A percentile compares a stretch with the other conserved stretches of the same genome.
Evolutionary conservation across 2,329 filamentous ascomycete genomes (phyloP).

Genomic region (Drechslerella stenobrocha): DNA sequence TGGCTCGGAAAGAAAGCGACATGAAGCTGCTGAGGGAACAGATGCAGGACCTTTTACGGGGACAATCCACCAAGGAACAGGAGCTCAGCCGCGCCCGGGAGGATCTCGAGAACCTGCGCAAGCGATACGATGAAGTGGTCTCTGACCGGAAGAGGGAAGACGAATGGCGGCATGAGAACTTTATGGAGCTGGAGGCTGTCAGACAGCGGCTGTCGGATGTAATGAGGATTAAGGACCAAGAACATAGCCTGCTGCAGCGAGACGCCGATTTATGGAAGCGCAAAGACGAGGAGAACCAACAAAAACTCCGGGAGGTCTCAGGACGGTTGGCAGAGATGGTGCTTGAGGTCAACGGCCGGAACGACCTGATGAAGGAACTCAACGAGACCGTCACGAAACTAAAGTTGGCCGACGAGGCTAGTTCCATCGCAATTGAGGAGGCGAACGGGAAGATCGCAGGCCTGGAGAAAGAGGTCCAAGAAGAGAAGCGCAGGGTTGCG

Average conservation of each 20-base stretch:
- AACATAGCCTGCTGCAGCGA: conserved; percentile 30
- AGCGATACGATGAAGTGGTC: conserved; percentile 37
- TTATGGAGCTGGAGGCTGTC: conserved; percentile 32
- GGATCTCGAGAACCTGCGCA: conserved; percentile 22
- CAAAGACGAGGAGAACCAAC: conserved; percentile 37
- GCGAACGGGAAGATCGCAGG: conserved; percentile 24
- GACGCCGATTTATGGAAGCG: conserved; percentile 39
- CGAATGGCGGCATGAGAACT: conserved; percentile 31
- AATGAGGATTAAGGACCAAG: conserved; percentile 42
- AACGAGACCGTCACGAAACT: conserved; percentile 37
- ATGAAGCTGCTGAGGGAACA: conserved; percentile 31
- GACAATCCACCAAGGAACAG: conserved; percentile 13
- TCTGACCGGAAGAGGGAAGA: conserved; percentile 36
- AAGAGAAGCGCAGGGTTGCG: conserved; percentile 21
- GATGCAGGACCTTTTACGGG: conserved; percentile 20
- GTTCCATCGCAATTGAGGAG: conserved; percentile 18
- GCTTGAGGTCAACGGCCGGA: conserved; percentile 25
- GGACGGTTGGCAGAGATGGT: conserved; percentile 44
- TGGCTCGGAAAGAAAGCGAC: conserved; percentile 26
- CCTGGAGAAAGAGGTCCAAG: conserved; percentile 29
- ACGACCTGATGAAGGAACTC: conserved; percentile 39
- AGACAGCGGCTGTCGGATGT: conserved; percentile 31
- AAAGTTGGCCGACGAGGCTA: conserved; percentile 34
- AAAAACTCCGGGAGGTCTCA: conserved; percentile 31
- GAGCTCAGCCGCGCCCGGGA: conserved; percentile 27